Evolutionary conservation across 345 rosid genomes (phyloP), one percentile per base, ranked within the genome.

Genomic region (Cardamine resedifolia): DNA sequence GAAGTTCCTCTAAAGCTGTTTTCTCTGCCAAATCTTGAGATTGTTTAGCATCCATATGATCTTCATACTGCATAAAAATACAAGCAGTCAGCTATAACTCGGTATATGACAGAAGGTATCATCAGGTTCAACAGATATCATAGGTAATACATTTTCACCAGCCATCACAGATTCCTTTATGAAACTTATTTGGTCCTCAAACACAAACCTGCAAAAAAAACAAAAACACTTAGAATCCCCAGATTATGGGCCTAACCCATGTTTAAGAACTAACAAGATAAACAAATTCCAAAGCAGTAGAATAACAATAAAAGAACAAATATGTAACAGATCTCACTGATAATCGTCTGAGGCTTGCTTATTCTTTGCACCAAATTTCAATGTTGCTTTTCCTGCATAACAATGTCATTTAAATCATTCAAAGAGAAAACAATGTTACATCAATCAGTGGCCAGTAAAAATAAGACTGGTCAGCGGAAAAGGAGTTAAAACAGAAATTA

Each of bases 101-200:
- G 6, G 19, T 58, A 70, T 77, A 36, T 66, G 52, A 61, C 27
- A 38, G 64, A 62, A 53, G 14, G 43, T 55, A 20, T 36, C 50
- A 31, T 38, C 58, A 58, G 36, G 43, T 65, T 66, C 16, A 62
- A 56, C 15, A 69, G 10, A 68, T 20, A 27, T 58, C 38, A 68
- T 4, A 65, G 71, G 68, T 79, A 73, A 47, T 83, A 88, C 98
- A 78, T 85, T 84, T 70, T 89, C 99, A 68, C 97, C 99, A 65
- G 82, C 87, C 82, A 91, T 83, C 43, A 89, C 96, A 36, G 88
- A 82, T 66, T 87, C 91, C 87, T 83, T 88, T 71, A 95, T 83
- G 74, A 95, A 95, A 24, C 85, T 91, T 74, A 95, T 95, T 83
- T 95, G 96, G 80, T 95, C 96, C 84, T 91, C 99, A 68, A 95